These are phyloP conservation scores for Pseudopyrenochaeta lycopersici DNA, from an alignment of 2,329 filamentous ascomycete species.

Conservation along the genomic window DNA sequence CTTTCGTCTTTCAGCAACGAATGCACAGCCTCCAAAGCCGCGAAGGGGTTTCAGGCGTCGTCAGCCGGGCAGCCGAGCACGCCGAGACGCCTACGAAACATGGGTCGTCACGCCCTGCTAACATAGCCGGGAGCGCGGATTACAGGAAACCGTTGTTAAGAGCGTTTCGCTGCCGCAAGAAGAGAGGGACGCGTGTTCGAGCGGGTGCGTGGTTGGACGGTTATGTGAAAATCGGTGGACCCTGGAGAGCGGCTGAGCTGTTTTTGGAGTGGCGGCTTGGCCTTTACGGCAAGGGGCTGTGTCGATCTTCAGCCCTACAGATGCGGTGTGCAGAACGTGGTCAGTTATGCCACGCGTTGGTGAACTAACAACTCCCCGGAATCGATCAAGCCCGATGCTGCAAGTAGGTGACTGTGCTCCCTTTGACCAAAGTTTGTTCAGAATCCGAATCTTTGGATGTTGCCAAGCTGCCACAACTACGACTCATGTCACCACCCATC, in stretches of 20 bases:
- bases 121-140: constrained; percentile 2
- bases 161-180: background rate
- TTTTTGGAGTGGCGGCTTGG: constrained; percentile 30
- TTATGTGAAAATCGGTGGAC: constrained; percentile 20
- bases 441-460: no score
- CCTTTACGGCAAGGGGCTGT: constrained; percentile 9
- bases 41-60: constrained; percentile 46
- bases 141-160: constrained; percentile 4
- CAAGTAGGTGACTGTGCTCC: no score
- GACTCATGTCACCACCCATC: no score
- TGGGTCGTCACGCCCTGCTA: constrained; percentile 10
- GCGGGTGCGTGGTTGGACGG: constrained; percentile 1
- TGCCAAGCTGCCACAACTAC: no score
- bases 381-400: no score
- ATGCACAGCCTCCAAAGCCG: constrained; percentile 31
- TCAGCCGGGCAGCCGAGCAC: constrained; percentile 34
- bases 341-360: no score
- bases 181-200: background rate
- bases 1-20: background rate
- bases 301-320: constrained; percentile 13
- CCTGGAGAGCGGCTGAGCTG: constrained; percentile 12
- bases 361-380: no score
- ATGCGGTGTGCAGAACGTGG: no score
- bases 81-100: constrained; percentile 41
- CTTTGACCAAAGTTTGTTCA: no score